A percentile compares a stretch with the other conserved stretches of the same genome.
phyloP scores from a whole-genome alignment of 176 grass and related monocot genomes.

The Lolium perenne region DNA sequence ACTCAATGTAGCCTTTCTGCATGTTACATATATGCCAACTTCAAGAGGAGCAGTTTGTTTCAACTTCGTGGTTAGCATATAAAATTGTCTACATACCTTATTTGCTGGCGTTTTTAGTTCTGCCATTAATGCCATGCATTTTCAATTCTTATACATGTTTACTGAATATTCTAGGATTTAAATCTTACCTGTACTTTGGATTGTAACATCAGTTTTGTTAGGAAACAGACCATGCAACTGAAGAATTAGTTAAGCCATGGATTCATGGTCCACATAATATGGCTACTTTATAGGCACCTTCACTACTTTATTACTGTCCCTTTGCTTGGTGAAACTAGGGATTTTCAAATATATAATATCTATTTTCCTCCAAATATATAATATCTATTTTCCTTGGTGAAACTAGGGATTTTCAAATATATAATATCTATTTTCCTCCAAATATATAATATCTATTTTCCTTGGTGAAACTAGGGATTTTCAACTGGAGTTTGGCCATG shows the following conservation, averaged over 20 bases:
- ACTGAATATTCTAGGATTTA: background rate
- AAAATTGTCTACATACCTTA: conserved; percentile 13
- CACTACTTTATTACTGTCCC: background rate
- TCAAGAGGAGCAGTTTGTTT: background rate
- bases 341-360: too few species aligned
- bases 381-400: conserved; percentile 23
- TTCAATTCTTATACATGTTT: conserved; percentile 1
- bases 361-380: conserved; percentile 1
- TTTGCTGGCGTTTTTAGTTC: conserved; percentile 11
- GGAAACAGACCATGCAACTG: background rate
- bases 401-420: conserved; percentile 61
- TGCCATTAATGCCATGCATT: conserved; percentile 6
- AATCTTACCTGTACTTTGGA: background rate
- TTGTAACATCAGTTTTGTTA: conserved; percentile 31
- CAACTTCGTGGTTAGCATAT: background rate
- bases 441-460: conserved; percentile 25
- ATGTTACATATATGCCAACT: background rate
- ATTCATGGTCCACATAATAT: conserved; percentile 18
- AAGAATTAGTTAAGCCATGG: conserved; percentile 2
- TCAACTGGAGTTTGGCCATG: conserved; percentile 62
- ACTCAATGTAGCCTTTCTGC: background rate
- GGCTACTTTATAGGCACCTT: conserved; percentile 19
- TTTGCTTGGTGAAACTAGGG: too few species aligned
- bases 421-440: too few species aligned
- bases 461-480: conserved; percentile 54